Evolutionary conservation across 2,329 filamentous ascomycete species (phyloP).

Genomic region (Raffaelea albimanens): DNA sequence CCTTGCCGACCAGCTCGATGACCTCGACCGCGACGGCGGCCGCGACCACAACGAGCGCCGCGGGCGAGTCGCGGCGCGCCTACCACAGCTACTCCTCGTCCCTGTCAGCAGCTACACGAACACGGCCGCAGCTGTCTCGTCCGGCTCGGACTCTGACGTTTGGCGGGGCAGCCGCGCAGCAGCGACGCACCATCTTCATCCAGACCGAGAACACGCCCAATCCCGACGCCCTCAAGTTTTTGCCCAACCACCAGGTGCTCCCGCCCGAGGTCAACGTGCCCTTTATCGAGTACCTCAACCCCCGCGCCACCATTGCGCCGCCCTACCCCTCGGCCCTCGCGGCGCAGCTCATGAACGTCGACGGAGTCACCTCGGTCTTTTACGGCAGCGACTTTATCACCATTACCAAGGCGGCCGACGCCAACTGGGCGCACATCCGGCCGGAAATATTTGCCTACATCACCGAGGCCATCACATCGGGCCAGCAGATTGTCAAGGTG

Average conservation of each 20-base stretch:
- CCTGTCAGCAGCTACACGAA: neutral
- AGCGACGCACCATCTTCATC: slow-evolving; percentile 80
- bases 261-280: slow-evolving; percentile 62
- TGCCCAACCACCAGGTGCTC: slow-evolving; percentile 80
- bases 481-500: slow-evolving; percentile 69
- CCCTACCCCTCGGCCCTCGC: slow-evolving; percentile 88
- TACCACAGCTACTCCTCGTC: slow-evolving; percentile 5
- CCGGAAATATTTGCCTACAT: slow-evolving; percentile 94
- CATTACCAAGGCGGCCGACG: slow-evolving; percentile 79
- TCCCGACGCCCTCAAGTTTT: slow-evolving; percentile 90
- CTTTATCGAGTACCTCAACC: slow-evolving; percentile 86
- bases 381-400: slow-evolving; percentile 96
- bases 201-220: slow-evolving; percentile 95
- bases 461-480: slow-evolving; percentile 80
- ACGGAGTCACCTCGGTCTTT: slow-evolving; percentile 90
- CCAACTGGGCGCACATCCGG: slow-evolving; percentile 89
- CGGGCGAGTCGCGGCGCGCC: neutral
- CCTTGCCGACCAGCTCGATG: slow-evolving; percentile 1
- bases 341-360: slow-evolving; percentile 81
- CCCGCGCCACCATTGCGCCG: slow-evolving; percentile 77
- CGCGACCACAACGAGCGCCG: neutral
- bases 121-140: slow-evolving; percentile 7
- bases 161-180: slow-evolving; percentile 17
- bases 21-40: neutral
- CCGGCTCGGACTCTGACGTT: slow-evolving; percentile 12